Conservation (phyloP, 495 filamentous ascomycete species). For the Geopyxis carbonaria region DNA sequence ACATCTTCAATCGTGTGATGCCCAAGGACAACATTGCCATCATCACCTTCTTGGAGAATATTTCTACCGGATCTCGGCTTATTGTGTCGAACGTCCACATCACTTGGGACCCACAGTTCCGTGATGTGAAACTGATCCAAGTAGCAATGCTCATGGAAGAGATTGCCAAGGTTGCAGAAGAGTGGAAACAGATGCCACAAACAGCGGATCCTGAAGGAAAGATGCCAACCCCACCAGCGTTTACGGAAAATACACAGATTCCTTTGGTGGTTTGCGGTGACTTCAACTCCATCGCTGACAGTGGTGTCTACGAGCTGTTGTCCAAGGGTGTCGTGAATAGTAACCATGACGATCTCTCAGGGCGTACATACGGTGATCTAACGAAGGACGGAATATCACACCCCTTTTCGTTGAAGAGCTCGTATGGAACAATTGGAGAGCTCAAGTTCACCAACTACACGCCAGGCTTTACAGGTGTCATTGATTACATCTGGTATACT, state of each 20-base stretch:
- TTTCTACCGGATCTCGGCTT: slow-evolving; percentile 65
- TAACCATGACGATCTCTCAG: slow-evolving; percentile 58
- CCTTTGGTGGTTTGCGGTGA: slow-evolving; percentile 86
- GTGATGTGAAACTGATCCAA: slow-evolving; percentile 89
- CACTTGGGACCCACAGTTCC: slow-evolving; percentile 77
- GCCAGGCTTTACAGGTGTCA: slow-evolving; percentile 69
- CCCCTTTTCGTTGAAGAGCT: slow-evolving; percentile 81
- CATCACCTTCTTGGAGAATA: slow-evolving; percentile 78
- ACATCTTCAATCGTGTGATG: slow-evolving; percentile 96
- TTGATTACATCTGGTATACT: slow-evolving; percentile 96
- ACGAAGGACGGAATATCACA: slow-evolving; percentile 81
- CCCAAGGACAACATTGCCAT: slow-evolving; percentile 91
- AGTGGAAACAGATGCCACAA: slow-evolving; percentile 55
- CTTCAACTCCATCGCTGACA: slow-evolving; percentile 76
- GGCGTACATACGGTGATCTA: slow-evolving; percentile 70
- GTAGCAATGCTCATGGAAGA: slow-evolving; percentile 87
- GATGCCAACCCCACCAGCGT: slow-evolving; percentile 45
- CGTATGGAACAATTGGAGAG: slow-evolving; percentile 57
- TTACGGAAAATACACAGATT: slow-evolving; percentile 67
- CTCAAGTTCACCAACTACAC: slow-evolving; percentile 92
- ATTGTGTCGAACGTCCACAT: slow-evolving; percentile 89
- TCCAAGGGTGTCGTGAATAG: slow-evolving; percentile 52
- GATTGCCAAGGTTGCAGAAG: slow-evolving; percentile 63
- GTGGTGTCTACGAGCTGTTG: slow-evolving; percentile 76
- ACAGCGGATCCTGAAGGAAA: slow-evolving; percentile 42